These are phyloP conservation scores for Salix udensis DNA, from an alignment of 345 rosid genomes.

Conservation along the genomic window DNA sequence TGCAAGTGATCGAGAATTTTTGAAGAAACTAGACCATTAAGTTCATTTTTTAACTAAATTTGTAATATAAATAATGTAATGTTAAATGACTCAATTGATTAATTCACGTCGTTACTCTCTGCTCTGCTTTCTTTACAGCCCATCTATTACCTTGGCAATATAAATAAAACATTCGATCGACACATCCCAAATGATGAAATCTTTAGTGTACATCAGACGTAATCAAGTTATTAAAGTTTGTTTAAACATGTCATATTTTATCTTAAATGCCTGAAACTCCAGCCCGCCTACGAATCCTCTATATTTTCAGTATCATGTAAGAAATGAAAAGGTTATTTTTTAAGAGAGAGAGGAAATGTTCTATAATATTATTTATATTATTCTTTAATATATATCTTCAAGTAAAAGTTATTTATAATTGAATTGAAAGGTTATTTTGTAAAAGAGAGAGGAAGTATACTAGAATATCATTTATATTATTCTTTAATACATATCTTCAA, in stretches of 20 bases:
- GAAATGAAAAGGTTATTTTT: no score
- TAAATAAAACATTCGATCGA: background rate
- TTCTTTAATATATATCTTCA: no score
- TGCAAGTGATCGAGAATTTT: slow-evolving; percentile 10
- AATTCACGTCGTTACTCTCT: background rate
- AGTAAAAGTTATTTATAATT: no score
- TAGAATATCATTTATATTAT: no score
- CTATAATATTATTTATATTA: no score
- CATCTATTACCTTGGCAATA: background rate
- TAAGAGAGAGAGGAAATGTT: no score
- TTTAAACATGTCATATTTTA: background rate
- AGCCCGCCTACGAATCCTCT: background rate
- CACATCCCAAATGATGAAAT: background rate
- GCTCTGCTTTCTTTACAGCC: background rate
- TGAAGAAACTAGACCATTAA: background rate
- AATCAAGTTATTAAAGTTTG: background rate
- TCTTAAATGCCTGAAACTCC: background rate
- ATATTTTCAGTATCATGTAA: background rate
- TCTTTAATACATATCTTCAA: no score
- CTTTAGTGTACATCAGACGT: background rate
- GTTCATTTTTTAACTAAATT: no score
- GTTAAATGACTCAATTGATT: background rate
- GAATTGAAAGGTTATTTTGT: no score
- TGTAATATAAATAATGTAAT: background rate
- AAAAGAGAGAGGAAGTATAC: no score